These are phyloP conservation scores for Pouteria glomerata DNA, from an alignment of 148 eudicot species.

Conservation along the genomic window DNA sequence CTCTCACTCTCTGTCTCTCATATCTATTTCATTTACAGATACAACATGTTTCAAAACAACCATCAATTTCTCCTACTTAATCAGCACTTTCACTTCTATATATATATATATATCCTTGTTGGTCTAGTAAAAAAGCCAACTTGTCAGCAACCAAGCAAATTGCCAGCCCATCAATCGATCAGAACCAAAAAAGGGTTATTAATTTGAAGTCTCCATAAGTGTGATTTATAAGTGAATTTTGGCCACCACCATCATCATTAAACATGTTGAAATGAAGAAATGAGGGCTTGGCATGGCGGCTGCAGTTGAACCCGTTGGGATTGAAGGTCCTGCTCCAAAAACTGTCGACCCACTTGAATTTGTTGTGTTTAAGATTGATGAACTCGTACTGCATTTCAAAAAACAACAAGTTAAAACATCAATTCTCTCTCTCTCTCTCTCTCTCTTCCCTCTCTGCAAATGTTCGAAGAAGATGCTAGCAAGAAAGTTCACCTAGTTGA, in stretches of 20 bases:
- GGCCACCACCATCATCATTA: slow-evolving; percentile 11
- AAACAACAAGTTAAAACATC: too few relatives aligned
- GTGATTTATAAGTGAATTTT: background rate
- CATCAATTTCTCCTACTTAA: background rate
- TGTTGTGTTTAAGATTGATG: slow-evolving; percentile 72
- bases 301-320: slow-evolving; percentile 35
- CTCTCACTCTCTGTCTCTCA: background rate
- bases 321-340: slow-evolving; percentile 61
- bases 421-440: too few relatives aligned
- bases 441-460: too few relatives aligned
- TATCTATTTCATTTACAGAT: background rate
- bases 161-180: background rate
- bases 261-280: background rate
- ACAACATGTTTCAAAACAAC: background rate
- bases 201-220: background rate
- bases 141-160: slow-evolving; percentile 8
- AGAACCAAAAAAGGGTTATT: background rate
- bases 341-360: slow-evolving; percentile 67
- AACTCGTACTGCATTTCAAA: slow-evolving; percentile 68
- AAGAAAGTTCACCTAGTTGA: slow-evolving; percentile 64
- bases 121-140: slow-evolving; percentile 13
- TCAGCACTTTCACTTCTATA: background rate
- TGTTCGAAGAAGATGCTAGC: too few relatives aligned
- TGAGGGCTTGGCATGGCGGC: slow-evolving; percentile 2
- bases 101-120: background rate